A percentile compares a stretch with the other conserved stretches of the same genome.
Conservation (phyloP, 305 asterid species). For the Salvia sclarea region DNA sequence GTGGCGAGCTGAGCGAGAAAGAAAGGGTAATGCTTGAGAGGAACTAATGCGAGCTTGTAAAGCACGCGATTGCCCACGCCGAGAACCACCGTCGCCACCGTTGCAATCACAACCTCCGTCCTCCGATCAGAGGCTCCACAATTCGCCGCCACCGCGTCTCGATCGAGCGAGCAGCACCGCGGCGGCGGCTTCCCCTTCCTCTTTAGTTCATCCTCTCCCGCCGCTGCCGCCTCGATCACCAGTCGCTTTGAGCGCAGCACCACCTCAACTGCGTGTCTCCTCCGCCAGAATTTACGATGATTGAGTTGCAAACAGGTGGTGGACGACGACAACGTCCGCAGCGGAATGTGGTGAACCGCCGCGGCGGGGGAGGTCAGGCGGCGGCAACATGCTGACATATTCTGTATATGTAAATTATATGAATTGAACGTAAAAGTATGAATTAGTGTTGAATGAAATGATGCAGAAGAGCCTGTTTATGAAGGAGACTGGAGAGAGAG, state of each 20-base stretch:
- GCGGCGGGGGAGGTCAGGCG: conserved; percentile 36
- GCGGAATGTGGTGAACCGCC: conserved; percentile 35
- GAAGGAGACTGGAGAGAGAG: no score
- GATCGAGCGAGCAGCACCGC: conserved; percentile 46
- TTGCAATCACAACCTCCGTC: conserved; percentile 69
- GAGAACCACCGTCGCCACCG: conserved; percentile 74
- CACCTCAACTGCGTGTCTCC: conserved; percentile 28
- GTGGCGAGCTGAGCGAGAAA: conserved; percentile 96
- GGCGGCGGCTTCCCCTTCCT: conserved; percentile 33
- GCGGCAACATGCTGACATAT: conserved; percentile 50
- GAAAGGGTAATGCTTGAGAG: conserved; percentile 84
- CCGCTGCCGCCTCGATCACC: conserved; percentile 46
- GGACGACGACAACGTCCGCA: conserved; percentile 31
- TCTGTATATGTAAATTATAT: not conserved
- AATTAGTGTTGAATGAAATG: conserved; percentile 16
- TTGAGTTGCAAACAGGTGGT: conserved; percentile 31
- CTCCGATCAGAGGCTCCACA: conserved; percentile 44
- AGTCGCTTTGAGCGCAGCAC: conserved; percentile 44
- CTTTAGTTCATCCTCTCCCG: conserved; percentile 29
- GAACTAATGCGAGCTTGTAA: conserved; percentile 90
- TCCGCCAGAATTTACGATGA: conserved; percentile 27
- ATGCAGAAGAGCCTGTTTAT: not conserved
- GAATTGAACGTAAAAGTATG: not conserved
- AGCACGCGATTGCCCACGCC: conserved; percentile 96
- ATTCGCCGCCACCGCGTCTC: conserved; percentile 42